Evolutionary conservation across 345 rosid species (phyloP), one percentile per base, ranked within the genome.

Genomic region (Turritis glabra): DNA sequence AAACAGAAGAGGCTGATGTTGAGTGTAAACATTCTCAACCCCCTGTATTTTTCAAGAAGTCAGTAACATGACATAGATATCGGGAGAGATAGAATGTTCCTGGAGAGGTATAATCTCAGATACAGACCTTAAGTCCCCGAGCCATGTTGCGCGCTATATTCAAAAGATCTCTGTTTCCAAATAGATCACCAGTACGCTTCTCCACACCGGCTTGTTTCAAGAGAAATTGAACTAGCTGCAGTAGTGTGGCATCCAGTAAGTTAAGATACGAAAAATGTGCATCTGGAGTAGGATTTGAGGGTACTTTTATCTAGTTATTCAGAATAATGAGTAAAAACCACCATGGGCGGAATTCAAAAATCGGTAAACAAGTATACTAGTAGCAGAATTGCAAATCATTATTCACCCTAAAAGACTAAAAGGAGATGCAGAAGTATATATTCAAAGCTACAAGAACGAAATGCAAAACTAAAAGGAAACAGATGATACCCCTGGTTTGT

Each of bases 141-240:
- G 99, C 99, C 98, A 95, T 92, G 85, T 95, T 95, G 43, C 97
- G 96, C 54, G 99, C 99, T 82, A 95, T 95, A 80, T 89, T 95
- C 53, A 95, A 72, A 72, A 95, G 72, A 89, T 95, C 99, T 52
- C 97, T 91, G 55, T 90, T 92, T 77, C 99, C 98, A 74, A 79
- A 95, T 23, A 92, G 93, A 87, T 95, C 99, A 43, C 98, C 97
- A 15, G 90, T 92, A 72, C 97, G 88, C 77, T 87, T 95, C 62
- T 95, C 97, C 25, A 87, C 87, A 29, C 98, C 98, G 3, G 99
- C 99, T 85, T 95, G 99, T 85, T 90, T 92, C 79, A 95, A 70
- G 67, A 95, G 93, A 78, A 92, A 95, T 18, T 92, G 97, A 59
- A 92, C 98, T 55, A 95, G 89, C 99, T 92, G 94, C 82, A 77